phyloP scores from a whole-genome alignment of 2,329 filamentous ascomycete species.

The Diaporthe vexans region DNA sequence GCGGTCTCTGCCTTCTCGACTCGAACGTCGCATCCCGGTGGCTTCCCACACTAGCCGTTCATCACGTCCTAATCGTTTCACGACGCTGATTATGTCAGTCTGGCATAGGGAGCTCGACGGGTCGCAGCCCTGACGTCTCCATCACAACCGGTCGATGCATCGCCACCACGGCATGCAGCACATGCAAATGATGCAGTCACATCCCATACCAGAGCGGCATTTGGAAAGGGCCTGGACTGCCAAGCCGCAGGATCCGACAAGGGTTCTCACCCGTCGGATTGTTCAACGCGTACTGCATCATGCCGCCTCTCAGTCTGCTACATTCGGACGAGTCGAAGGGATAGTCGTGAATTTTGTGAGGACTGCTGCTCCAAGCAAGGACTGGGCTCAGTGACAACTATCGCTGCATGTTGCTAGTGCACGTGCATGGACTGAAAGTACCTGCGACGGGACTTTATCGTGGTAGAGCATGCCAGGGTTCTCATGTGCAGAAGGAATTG shows the following conservation, averaged over 20 bases:
- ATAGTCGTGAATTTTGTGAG: background rate
- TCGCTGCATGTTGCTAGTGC: background rate
- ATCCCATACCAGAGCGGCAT: constrained; percentile 36
- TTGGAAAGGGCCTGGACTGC: constrained; percentile 32
- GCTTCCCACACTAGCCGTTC: constrained; percentile 18
- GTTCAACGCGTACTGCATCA: constrained; percentile 7
- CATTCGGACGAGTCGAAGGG: background rate
- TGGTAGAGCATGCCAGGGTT: constrained; percentile 6
- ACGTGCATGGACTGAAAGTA: background rate
- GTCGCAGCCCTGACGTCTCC: background rate
- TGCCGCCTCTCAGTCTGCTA: constrained; percentile 2
- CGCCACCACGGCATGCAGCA: constrained; percentile 20
- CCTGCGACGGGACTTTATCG: background rate
- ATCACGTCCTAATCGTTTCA: constrained; percentile 26
- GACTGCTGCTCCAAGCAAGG: no score
- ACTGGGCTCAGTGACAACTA: background rate
- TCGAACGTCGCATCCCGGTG: constrained; percentile 13
- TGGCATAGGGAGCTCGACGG: background rate
- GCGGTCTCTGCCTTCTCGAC: background rate
- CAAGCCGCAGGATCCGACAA: constrained; percentile 36
- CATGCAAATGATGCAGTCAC: constrained; percentile 27
- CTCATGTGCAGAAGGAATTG: background rate
- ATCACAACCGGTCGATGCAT: constrained; percentile 1
- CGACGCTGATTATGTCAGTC: constrained; percentile 8
- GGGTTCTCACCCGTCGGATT: constrained; percentile 7